Evolutionary conservation across 2,329 filamentous ascomycete genomes (phyloP).

Genomic region (Cryphonectria carpinicola): DNA sequence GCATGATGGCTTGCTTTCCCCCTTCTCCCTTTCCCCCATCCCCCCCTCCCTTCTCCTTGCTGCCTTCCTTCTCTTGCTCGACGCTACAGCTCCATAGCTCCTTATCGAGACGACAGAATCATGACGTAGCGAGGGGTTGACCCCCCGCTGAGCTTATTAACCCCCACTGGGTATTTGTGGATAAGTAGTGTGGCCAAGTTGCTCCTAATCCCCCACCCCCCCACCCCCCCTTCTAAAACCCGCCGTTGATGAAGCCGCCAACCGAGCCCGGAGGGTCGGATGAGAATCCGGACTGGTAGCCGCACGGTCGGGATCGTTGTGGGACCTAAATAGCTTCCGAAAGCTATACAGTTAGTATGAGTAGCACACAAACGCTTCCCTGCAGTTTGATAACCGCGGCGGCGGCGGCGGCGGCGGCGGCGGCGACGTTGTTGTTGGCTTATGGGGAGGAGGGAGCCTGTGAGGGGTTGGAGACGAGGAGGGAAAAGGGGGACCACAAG

Average conservation of each 20-base stretch:
- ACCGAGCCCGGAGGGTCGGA: slow-evolving; percentile 9
- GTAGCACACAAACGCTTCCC: not conserved
- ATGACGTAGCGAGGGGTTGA: slow-evolving; percentile 5
- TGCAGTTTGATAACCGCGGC: not conserved
- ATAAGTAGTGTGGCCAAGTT: not conserved
- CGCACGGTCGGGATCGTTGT: not conserved
- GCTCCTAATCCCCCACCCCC: not conserved
- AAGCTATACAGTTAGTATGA: not conserved
- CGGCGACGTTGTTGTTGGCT: not conserved
- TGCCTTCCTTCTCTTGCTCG: no score
- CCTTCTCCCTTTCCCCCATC: no score
- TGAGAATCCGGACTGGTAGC: not conserved
- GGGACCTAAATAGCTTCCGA: not conserved
- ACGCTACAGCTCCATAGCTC: not conserved
- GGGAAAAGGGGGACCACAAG: not conserved
- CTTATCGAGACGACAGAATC: not conserved
- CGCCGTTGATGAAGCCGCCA: not conserved
- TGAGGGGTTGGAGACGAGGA: not conserved
- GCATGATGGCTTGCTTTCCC: not conserved
- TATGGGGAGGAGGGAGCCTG: not conserved
- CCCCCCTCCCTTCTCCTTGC: not conserved
- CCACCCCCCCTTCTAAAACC: not conserved
- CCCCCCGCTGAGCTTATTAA: not conserved
- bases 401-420: no score
- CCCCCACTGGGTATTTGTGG: not conserved